phyloP scores from a whole-genome alignment of 345 rosid genomes.

The Salix suchowensis region DNA sequence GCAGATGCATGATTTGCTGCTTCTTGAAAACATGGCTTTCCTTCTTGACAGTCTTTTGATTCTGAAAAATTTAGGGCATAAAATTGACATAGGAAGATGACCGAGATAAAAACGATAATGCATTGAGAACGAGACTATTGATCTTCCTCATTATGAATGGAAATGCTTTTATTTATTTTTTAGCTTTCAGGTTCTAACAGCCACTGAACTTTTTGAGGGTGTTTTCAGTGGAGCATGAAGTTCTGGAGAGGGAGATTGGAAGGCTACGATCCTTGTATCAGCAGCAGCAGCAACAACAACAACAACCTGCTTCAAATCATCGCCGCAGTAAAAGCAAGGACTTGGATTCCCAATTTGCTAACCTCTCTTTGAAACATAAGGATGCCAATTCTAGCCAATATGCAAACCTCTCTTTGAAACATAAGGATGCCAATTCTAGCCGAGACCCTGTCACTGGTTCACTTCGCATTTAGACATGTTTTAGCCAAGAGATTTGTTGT shows the following conservation, averaged over 20 bases:
- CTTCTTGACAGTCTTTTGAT: not conserved
- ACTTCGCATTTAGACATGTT: conserved; percentile 48
- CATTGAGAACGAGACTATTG: not conserved
- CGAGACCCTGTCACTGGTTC: conserved; percentile 59
- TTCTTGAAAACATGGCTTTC: not conserved
- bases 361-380: conserved; percentile 69
- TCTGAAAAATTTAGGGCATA: not conserved
- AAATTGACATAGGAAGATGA: not conserved
- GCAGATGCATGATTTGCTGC: not conserved
- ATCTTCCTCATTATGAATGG: not conserved
- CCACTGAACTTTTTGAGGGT: conserved; percentile 1
- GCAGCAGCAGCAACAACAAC: conserved; percentile 53
- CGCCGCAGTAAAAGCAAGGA: conserved; percentile 72
- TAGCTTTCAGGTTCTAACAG: not conserved
- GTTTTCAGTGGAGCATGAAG: conserved; percentile 87
- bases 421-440: conserved; percentile 42
- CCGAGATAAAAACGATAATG: not conserved
- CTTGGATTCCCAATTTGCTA: conserved; percentile 80
- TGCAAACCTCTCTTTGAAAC: too few species aligned
- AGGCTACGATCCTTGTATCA: conserved; percentile 69
- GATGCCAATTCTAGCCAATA: conserved; percentile 6
- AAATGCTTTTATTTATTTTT: not conserved
- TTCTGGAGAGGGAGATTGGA: conserved; percentile 89
- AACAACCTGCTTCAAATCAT: conserved; percentile 56
- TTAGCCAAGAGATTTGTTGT: conserved; percentile 16